Conservation (phyloP, 495 filamentous ascomycete genomes). For the Choiromyces venosus region DNA sequence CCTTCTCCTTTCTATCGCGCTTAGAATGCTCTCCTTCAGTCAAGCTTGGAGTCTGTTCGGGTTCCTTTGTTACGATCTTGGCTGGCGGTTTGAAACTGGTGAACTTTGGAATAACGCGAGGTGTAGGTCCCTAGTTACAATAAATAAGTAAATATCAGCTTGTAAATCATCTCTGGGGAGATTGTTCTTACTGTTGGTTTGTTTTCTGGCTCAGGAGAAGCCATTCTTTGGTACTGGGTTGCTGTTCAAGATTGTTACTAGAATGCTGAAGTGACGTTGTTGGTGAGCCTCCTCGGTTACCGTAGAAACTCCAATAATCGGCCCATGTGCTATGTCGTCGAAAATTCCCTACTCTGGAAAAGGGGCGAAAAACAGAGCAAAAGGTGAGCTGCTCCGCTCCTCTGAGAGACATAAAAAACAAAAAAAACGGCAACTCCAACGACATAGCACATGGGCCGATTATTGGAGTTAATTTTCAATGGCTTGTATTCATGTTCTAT, state of each 20-base stretch:
- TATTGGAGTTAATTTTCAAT: background rate
- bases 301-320: no score
- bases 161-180: background rate
- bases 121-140: slow-evolving; percentile 17
- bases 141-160: background rate
- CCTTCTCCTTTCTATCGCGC: slow-evolving; percentile 8
- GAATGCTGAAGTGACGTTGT: background rate
- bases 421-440: no score
- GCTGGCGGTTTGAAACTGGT: slow-evolving; percentile 33
- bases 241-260: background rate
- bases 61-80: slow-evolving; percentile 8
- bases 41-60: slow-evolving; percentile 11
- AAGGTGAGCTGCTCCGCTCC: no score
- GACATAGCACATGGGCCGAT: no score
- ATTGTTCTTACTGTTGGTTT: slow-evolving; percentile 4
- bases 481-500: background rate
- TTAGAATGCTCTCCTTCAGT: slow-evolving; percentile 4
- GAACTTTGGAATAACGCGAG: slow-evolving; percentile 40
- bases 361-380: no score
- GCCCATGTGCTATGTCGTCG: no score
- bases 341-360: no score
- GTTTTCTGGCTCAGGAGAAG: slow-evolving; percentile 2
- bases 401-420: no score
- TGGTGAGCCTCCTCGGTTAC: background rate
- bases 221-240: background rate